Percentiles rank a stretch among this genome's conserved stretches.
These are phyloP conservation scores for Fusarium globosum DNA, from an alignment of 2,329 filamentous ascomycete species.

Conservation along the genomic window DNA sequence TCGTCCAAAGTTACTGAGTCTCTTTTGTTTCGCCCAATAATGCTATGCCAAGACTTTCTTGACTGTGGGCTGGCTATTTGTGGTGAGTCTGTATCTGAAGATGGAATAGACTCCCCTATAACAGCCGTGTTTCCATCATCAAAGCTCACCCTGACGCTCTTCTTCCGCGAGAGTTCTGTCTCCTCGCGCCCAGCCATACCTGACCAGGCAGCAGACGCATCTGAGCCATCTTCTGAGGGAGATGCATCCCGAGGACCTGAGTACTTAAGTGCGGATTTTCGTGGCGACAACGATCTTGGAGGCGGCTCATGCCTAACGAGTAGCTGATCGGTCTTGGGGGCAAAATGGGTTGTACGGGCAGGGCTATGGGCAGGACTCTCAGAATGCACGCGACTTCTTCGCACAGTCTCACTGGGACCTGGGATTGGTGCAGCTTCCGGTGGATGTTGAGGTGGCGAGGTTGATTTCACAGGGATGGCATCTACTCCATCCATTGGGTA, in stretches of 20 bases:
- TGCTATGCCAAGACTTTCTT: conserved; percentile 63
- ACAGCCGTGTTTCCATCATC: conserved; percentile 72
- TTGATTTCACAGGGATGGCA: conserved; percentile 48
- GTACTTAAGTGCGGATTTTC: conserved; percentile 81
- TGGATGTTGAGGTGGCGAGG: conserved; percentile 7
- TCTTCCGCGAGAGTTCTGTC: conserved; percentile 62
- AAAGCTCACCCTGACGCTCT: conserved; percentile 80
- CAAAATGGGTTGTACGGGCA: conserved; percentile 74
- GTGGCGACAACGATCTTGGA: conserved; percentile 76
- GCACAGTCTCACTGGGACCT: conserved; percentile 29
- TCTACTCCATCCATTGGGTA: conserved; percentile 46
- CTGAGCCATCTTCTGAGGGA: conserved; percentile 62
- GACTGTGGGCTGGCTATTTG: conserved; percentile 51
- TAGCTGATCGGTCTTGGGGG: conserved; percentile 64
- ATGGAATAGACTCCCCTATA: conserved; percentile 59
- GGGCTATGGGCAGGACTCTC: conserved; percentile 76
- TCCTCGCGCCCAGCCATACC: conserved; percentile 52
- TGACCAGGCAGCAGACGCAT: conserved; percentile 51
- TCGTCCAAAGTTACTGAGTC: conserved; percentile 63
- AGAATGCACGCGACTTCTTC: conserved; percentile 56
- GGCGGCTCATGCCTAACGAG: conserved; percentile 75
- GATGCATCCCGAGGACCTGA: conserved; percentile 64
- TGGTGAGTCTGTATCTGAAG: conserved; percentile 54
- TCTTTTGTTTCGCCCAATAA: conserved; percentile 60
- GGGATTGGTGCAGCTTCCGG: neutral